A percentile compares a stretch with the other conserved stretches of the same genome.
These are phyloP conservation scores for Pestalotiopsis fici DNA, from an alignment of 2,329 filamentous ascomycete genomes.

Conservation along the genomic window DNA sequence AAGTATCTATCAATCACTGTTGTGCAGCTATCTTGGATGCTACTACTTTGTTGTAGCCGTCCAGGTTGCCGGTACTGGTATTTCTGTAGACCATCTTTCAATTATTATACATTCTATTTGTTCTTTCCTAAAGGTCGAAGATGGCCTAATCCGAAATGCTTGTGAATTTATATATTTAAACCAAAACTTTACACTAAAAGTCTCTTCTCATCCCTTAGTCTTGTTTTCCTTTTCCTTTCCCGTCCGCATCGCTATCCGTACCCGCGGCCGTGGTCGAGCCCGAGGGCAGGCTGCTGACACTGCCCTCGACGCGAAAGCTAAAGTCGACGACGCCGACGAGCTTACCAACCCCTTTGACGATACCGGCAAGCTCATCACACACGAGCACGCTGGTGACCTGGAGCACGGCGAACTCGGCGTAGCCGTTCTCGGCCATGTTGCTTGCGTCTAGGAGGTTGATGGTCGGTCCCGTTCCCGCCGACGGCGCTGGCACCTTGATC, in stretches of 20 bases:
- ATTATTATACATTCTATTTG: neutral
- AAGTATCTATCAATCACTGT: too few relatives aligned
- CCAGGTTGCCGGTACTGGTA: neutral
- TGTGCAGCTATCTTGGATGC: too few relatives aligned
- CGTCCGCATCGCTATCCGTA: constrained; percentile 6
- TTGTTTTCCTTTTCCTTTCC: constrained; percentile 16
- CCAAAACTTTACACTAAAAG: neutral
- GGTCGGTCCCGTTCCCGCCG: neutral
- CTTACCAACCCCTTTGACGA: constrained; percentile 63
- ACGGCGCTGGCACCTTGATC: neutral
- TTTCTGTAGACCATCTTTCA: neutral
- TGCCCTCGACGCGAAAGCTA: constrained; percentile 55
- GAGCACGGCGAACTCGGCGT: constrained; percentile 74
- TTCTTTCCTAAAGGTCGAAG: too few relatives aligned
- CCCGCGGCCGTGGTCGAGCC: neutral
- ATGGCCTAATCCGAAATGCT: too few relatives aligned
- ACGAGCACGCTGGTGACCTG: constrained; percentile 72
- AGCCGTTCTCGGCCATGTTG: constrained; percentile 71
- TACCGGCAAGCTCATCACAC: constrained; percentile 65
- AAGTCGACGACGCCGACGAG: constrained; percentile 78
- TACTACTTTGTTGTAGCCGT: neutral
- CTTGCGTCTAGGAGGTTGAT: constrained; percentile 59
- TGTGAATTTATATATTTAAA: neutral
- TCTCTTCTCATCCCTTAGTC: constrained; percentile 18
- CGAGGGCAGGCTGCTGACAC: constrained; percentile 8